A percentile compares a stretch with the other conserved stretches of the same genome.
Evolutionary conservation across 495 filamentous ascomycete species (phyloP).

Genomic region (Daldinia loculata): DNA sequence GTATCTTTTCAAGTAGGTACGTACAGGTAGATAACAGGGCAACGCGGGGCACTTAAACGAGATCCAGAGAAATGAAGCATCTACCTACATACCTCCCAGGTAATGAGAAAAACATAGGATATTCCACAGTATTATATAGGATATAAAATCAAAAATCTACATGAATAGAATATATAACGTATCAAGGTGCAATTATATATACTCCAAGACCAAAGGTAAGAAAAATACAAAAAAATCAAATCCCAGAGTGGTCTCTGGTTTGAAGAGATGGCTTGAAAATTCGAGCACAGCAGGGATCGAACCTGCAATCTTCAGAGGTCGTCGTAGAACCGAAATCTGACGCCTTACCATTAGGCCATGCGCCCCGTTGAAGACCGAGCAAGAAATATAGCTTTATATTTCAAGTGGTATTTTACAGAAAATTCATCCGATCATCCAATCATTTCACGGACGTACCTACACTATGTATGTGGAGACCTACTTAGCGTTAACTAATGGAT

Average conservation of each 20-base stretch:
- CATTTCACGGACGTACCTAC: neutral
- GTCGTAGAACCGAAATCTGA: constrained; percentile 37
- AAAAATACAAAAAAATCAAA: neutral
- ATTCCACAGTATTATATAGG: no score
- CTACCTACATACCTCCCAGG: neutral
- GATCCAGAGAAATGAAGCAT: no score
- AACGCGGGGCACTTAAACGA: neutral
- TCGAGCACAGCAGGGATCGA: constrained; percentile 44
- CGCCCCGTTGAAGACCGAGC: constrained; percentile 12
- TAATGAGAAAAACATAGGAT: no score
- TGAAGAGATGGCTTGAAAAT: constrained; percentile 8
- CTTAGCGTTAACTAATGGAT: no score
- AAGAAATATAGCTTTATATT: neutral
- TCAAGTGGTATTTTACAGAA: neutral
- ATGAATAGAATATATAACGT: no score
- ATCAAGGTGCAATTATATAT: no score
- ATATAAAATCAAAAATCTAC: no score
- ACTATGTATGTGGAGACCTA: neutral
- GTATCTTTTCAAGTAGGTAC: neutral
- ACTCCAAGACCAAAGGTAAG: neutral
- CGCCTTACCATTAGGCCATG: constrained; percentile 45
- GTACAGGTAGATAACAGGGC: neutral
- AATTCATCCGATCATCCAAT: neutral
- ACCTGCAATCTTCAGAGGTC: constrained; percentile 43
- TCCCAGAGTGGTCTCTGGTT: neutral